phyloP scores from a whole-genome alignment of 2,329 filamentous ascomycete genomes.

The Ophiostoma pallidulum region DNA sequence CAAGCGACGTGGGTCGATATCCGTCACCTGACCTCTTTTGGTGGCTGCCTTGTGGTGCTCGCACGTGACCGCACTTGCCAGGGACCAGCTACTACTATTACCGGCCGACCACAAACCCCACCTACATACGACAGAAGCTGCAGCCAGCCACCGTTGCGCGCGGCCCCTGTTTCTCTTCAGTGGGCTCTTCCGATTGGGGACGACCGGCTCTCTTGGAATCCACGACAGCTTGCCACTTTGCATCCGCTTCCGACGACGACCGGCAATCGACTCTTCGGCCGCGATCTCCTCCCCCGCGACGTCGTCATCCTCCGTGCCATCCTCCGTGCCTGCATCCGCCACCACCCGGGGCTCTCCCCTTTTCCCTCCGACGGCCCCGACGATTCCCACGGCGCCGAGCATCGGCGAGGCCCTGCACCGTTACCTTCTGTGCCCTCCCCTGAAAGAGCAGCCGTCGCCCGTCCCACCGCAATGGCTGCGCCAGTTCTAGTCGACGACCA shows the following conservation, averaged over 20 bases:
- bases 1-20: too few relatives aligned
- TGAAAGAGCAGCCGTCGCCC: background rate
- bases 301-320: too few relatives aligned
- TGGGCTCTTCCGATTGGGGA: constrained; percentile 2
- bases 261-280: too few relatives aligned
- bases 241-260: too few relatives aligned
- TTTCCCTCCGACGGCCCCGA: background rate
- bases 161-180: constrained; percentile 12
- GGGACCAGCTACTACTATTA: too few relatives aligned
- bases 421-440: background rate
- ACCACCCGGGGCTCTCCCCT: background rate
- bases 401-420: background rate
- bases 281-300: too few relatives aligned
- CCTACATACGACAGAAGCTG: background rate
- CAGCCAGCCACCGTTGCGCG: constrained; percentile 10
- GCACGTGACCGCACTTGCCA: too few relatives aligned
- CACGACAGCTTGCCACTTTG: too few relatives aligned
- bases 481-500: constrained; percentile 66
- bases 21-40: too few relatives aligned
- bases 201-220: background rate
- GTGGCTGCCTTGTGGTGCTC: too few relatives aligned
- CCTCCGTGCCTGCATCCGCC: background rate
- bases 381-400: constrained; percentile 1
- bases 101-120: background rate
- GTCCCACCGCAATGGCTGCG: constrained; percentile 19